Evolutionary conservation across 495 filamentous ascomycete genomes (phyloP).

Genomic region (Podospora comata): DNA sequence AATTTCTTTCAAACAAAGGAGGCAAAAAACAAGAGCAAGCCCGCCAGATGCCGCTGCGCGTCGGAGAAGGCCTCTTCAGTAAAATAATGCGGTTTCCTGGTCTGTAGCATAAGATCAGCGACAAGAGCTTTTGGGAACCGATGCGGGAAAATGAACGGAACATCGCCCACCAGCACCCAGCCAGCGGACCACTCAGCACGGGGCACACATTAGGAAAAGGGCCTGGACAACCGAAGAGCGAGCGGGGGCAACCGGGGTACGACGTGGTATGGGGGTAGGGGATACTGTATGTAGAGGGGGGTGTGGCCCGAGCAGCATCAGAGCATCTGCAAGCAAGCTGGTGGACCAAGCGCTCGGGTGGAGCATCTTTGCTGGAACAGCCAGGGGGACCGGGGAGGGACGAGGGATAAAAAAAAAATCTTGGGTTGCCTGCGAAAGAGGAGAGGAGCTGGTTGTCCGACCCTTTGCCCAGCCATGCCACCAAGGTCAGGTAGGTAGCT

Average conservation of each 20-base stretch:
- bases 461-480: neutral
- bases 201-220: constrained; percentile 31
- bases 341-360: constrained; percentile 39
- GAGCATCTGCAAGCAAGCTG: constrained; percentile 31
- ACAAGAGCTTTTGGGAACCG: constrained; percentile 18
- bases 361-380: constrained; percentile 18
- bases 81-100: constrained; percentile 13
- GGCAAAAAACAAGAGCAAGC: neutral
- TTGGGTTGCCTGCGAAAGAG: neutral
- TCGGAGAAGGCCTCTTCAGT: constrained; percentile 6
- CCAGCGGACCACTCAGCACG: constrained; percentile 18
- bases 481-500: neutral
- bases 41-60: neutral
- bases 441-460: neutral
- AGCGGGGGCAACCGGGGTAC: constrained; percentile 15
- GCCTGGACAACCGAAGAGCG: constrained; percentile 26
- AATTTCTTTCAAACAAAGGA: neutral
- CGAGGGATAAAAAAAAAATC: constrained; percentile 27
- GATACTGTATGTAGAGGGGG: constrained; percentile 15
- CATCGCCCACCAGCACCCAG: neutral
- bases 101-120: constrained; percentile 21
- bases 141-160: constrained; percentile 34
- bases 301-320: constrained; percentile 30
- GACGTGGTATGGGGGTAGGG: constrained; percentile 4
- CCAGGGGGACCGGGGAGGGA: constrained; percentile 5